Conservation (phyloP, 805 yeast species). For the Candida boidinii region DNA sequence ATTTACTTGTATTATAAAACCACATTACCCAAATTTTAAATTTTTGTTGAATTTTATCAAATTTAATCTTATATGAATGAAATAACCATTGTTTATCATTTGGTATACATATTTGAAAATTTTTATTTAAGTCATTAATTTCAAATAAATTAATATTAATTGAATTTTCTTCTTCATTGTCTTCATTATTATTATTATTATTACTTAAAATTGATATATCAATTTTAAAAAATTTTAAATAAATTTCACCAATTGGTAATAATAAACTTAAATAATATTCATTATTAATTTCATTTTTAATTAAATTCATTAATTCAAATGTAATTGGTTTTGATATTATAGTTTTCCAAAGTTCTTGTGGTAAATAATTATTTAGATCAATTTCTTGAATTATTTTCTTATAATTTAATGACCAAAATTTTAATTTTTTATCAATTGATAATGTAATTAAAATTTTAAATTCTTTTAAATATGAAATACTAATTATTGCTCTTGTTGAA, state of each 20-base stretch:
- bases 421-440: constrained; percentile 43
- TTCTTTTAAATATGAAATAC: constrained; percentile 9
- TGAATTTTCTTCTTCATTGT: too few relatives aligned
- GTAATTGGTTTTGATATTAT: constrained; percentile 6
- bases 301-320: constrained; percentile 4
- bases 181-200: too few relatives aligned
- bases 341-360: constrained; percentile 5
- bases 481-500: constrained; percentile 14
- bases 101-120: too few relatives aligned
- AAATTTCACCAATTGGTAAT: constrained; percentile 17
- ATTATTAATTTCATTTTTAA: neutral
- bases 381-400: constrained; percentile 17
- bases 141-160: too few relatives aligned
- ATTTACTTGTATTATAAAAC: constrained; percentile 13
- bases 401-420: constrained; percentile 49
- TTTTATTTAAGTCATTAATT: too few relatives aligned
- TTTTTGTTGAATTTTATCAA: too few relatives aligned
- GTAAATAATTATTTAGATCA: constrained; percentile 14
- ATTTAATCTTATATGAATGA: constrained; percentile 15
- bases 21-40: constrained; percentile 17
- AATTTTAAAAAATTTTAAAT: constrained; percentile 15
- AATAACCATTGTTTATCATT: constrained; percentile 23
- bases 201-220: constrained; percentile 6
- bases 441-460: constrained; percentile 30
- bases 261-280: constrained; percentile 12